Evolutionary conservation across 345 rosid species (phyloP), one percentile per base, ranked within the genome.

Genomic region (Hibiscus tridactylites): DNA sequence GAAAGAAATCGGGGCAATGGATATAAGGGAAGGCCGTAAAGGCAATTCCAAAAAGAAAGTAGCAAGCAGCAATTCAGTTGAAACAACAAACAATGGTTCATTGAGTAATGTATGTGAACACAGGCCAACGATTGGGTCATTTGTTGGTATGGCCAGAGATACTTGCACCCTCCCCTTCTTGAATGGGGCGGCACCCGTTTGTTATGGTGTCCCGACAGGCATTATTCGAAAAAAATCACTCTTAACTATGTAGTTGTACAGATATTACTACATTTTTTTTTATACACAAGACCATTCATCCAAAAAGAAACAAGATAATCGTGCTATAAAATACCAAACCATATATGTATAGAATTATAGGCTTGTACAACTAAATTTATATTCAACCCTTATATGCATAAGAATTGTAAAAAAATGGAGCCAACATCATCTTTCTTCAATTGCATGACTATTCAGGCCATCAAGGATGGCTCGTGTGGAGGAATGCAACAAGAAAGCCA

Each of bases 161-260:
- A 89, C 84, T 16, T 92, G 97, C 78, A 83, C 72, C 7, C 85
- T 95, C 21, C 89, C 85, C 1, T 85, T 80, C 81, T 77, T 95
- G 78, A 90, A 85, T 12, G 99, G 99, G 39, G 99, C 97, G n/a
- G 79, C 98, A 0, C 98, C 98, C 0, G 98, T 93, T 0, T 93
- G 98, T 68, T 91, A 93, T 57, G 98, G 98, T 28, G 95, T 93
- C 62, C 96, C 97, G 3, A 94, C 97, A 2, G 88, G 92, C 61
- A 94, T 94, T 60, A 74, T 81, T 28, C 85, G 80, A 73, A 91
- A 86, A 81, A 69, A 72, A 68, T 5, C 54, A 12, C 68, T 17
- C 15, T 2, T 37, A 21, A 3, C 31, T 21, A 2, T 5, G n/a
- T 9, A 37, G 16, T 10, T 59, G 62, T 58, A 58, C n/a, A 58